Evolutionary conservation across 176 grass and related monocot species (phyloP), one percentile per base, ranked within the genome.

Genomic region (Rhynchospora pubera): DNA sequence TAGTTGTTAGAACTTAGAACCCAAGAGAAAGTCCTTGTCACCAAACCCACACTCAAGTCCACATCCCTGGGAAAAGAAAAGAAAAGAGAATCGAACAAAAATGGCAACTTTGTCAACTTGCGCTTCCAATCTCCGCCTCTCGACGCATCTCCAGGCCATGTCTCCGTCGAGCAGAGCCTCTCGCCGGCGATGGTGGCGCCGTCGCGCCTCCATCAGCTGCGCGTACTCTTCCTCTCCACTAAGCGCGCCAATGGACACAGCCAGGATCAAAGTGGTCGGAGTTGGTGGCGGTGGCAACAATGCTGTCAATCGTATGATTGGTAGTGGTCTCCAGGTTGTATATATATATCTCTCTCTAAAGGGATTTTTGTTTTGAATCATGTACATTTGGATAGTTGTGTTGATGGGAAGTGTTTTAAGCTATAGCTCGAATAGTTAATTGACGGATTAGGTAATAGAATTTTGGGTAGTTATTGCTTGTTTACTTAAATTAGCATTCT

Each of bases 251-350:
- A 80, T 99, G 71, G 93, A 99, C 70, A 82, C 89, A 19, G 97
- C 97, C 34, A 87, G 84, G 86, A 99, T 99, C 68, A 99, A 96
- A 39, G 34, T 96, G 70, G 86, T 96, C 32, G 93, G 91, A 19
- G 91, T 99, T 42, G 93, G 97, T 7, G 93, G 97, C 57, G 97
- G 93, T 45, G 97, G 91, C 56, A 99, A 99, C 83, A 99, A 99
- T 80, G 93, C 91, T 16, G 89, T 99, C 76, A 99, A 99, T 83
- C 91, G 93, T 53, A 99, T 99, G 93, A 99, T 99, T 70, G 97
- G 91, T 45, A 99, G 91, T 71, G 93, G 93, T 1, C 91, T 99
- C 24, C 89, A 99, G 93, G 97, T 99, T 80, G 8, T 77, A 42
- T 77, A 53, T 78, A 34, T 72, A 44, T 30, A 1, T 50, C 69